phyloP scores from a whole-genome alignment of 345 rosid species.

The Angophora floribunda region DNA sequence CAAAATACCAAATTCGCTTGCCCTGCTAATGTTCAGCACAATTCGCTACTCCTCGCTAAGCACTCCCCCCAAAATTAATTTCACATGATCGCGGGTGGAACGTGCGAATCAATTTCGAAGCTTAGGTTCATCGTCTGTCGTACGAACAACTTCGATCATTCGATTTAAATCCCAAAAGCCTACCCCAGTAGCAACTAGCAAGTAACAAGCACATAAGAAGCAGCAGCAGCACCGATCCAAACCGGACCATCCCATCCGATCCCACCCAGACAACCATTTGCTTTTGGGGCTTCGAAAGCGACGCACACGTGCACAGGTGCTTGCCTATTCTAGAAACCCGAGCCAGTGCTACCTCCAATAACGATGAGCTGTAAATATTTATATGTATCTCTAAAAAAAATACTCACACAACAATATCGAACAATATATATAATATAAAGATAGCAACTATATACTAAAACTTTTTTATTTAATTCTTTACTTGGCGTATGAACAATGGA shows the following conservation, averaged over 20 bases:
- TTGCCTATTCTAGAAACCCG: conserved; percentile 15
- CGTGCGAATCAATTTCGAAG: background rate
- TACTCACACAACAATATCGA: background rate
- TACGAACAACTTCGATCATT: background rate
- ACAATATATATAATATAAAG: background rate
- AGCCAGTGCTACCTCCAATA: conserved; percentile 8
- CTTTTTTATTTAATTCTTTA: background rate
- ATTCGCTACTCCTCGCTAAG: background rate
- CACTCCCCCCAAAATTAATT: background rate
- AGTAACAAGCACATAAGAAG: background rate
- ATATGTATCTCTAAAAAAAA: background rate
- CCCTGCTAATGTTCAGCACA: background rate
- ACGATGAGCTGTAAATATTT: background rate
- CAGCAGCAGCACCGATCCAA: background rate
- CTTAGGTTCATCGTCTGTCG: background rate
- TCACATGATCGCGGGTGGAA: background rate
- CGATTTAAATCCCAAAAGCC: background rate
- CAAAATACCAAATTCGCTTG: background rate
- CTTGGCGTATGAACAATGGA: background rate
- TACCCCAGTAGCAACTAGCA: background rate
- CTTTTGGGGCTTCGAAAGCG: background rate
- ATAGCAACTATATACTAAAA: background rate
- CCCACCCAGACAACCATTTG: background rate
- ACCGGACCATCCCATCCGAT: background rate
- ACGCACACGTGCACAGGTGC: conserved; percentile 43